These are phyloP conservation scores for Crithidia sp. DNA, from an alignment of 208 protist genomes.

Conservation along the genomic window DNA sequence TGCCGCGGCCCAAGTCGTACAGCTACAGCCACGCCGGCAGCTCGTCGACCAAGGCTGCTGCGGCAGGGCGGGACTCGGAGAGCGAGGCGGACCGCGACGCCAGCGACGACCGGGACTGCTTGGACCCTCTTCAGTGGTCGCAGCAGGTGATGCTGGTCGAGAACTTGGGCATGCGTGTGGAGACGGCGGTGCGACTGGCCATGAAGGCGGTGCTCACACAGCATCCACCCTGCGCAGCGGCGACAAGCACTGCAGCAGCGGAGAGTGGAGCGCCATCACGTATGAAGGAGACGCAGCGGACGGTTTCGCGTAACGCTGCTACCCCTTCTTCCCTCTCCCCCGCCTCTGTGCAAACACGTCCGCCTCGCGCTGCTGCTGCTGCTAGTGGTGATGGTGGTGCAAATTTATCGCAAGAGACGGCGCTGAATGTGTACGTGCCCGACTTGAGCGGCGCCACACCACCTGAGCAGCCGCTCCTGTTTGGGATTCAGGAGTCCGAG, in stretches of 20 bases:
- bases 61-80: neutral
- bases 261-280: no score
- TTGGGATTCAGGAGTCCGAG: slow-evolving; percentile 31
- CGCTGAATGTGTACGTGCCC: slow-evolving; percentile 11
- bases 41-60: neutral
- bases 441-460: slow-evolving; percentile 6
- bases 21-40: slow-evolving; percentile 11
- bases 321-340: no score
- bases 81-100: neutral
- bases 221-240: slow-evolving; percentile 4
- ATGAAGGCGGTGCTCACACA: slow-evolving; percentile 28
- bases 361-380: neutral
- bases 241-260: neutral
- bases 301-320: no score
- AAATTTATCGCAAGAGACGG: neutral
- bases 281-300: no score
- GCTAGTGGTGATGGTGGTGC: neutral
- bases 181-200: slow-evolving; percentile 35
- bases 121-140: slow-evolving; percentile 51
- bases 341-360: no score
- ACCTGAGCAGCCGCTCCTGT: slow-evolving; percentile 22
- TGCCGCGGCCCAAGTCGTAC: slow-evolving; percentile 23
- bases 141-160: slow-evolving; percentile 65
- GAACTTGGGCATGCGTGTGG: slow-evolving; percentile 43
- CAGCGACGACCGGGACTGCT: slow-evolving; percentile 4